Conservation (phyloP, 257 asterid species). For the Nicotiana paniculata region DNA sequence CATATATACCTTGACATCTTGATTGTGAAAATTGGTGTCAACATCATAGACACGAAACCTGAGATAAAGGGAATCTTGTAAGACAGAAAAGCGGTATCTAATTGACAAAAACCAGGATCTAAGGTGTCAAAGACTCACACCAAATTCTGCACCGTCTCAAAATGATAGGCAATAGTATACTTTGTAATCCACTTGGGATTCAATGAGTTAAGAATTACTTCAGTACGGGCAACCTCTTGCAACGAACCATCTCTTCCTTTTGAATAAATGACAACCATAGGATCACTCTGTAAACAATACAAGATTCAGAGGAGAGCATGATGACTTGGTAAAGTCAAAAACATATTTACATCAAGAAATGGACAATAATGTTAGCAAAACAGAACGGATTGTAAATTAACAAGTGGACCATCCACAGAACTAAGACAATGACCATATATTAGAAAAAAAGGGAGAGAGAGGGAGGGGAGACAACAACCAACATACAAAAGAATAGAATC, state of each 20-base stretch:
- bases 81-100: constrained; percentile 7
- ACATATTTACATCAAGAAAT: background rate
- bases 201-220: constrained; percentile 85
- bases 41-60: constrained; percentile 89
- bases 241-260: constrained; percentile 72
- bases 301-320: constrained; percentile 20
- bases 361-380: background rate
- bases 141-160: constrained; percentile 89
- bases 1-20: constrained; percentile 61
- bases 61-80: constrained; percentile 22
- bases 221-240: constrained; percentile 90
- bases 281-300: constrained; percentile 75
- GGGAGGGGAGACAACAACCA: background rate
- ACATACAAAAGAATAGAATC: background rate
- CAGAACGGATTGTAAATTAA: background rate
- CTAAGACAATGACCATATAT: too few relatives aligned
- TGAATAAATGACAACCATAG: constrained; percentile 73
- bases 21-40: constrained; percentile 69
- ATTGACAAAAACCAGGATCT: constrained; percentile 12
- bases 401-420: background rate
- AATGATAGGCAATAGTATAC: constrained; percentile 64
- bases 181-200: constrained; percentile 89
- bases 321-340: background rate
- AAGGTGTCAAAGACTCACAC: constrained; percentile 61
- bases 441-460: background rate